phyloP scores from a whole-genome alignment of 495 filamentous ascomycete species.

The Delitschia confertaspora region DNA sequence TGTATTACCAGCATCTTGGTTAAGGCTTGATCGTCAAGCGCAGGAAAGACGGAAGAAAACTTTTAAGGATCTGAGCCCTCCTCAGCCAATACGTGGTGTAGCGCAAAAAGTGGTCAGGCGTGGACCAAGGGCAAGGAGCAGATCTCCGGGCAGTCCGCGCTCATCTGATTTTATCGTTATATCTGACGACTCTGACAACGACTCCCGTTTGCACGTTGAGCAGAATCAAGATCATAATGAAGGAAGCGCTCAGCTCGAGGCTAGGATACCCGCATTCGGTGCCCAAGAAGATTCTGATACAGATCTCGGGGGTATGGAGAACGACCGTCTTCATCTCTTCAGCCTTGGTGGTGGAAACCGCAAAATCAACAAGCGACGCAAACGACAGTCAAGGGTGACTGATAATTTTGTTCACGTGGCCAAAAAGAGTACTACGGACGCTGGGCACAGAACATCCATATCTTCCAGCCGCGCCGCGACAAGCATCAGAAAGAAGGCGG shows the following conservation, averaged over 20 bases:
- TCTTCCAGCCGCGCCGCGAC: too few relatives aligned
- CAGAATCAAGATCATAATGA: neutral
- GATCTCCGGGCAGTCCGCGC: neutral
- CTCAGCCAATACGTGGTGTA: slow-evolving; percentile 44
- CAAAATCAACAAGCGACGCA: slow-evolving; percentile 11
- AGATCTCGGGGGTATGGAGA: slow-evolving; percentile 39
- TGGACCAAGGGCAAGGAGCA: neutral
- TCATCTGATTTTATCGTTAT: slow-evolving; percentile 2
- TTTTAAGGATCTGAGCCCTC: too few relatives aligned
- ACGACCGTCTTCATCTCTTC: slow-evolving; percentile 47
- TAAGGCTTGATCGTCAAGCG: slow-evolving; percentile 56
- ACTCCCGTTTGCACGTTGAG: neutral
- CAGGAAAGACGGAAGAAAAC: slow-evolving; percentile 35
- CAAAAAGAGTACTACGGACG: too few relatives aligned
- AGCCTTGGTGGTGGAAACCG: slow-evolving; percentile 40
- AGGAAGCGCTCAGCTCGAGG: too few relatives aligned
- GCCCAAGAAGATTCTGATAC: neutral
- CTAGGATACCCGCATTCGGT: neutral
- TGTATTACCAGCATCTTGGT: slow-evolving; percentile 85
- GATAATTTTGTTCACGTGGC: slow-evolving; percentile 20
- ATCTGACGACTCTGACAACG: slow-evolving; percentile 23
- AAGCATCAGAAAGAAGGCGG: neutral
- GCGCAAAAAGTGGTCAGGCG: slow-evolving; percentile 28
- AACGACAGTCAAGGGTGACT: slow-evolving; percentile 28
- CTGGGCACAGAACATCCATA: too few relatives aligned